Evolutionary conservation across 148 eudicot species (phyloP).

Genomic region (Vaccinium myrtillus): DNA sequence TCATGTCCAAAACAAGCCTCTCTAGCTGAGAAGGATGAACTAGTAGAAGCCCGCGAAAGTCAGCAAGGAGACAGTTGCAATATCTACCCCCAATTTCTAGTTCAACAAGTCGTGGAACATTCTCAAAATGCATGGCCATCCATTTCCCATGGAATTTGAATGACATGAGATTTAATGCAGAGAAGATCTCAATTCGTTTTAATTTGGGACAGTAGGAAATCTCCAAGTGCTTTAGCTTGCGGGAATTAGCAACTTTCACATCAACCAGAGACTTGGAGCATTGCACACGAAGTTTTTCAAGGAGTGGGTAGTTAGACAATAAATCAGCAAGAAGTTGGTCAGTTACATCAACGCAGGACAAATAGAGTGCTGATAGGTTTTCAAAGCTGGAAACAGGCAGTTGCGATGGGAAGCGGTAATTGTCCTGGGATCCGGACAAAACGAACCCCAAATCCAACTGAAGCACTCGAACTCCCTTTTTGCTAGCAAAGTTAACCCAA

Average conservation of each 20-base stretch:
- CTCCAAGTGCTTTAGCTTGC: neutral
- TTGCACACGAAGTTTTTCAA: neutral
- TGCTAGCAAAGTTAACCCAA: neutral
- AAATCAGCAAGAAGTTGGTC: neutral
- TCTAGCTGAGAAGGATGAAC: neutral
- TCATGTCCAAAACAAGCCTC: neutral
- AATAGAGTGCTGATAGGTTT: neutral
- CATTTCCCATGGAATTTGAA: neutral
- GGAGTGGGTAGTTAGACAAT: neutral
- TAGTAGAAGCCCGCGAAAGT: neutral
- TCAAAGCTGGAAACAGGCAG: neutral
- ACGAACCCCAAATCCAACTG: neutral
- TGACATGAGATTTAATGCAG: neutral
- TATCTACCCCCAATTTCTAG: neutral
- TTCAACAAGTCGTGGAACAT: neutral
- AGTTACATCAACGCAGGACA: neutral
- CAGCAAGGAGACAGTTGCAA: neutral
- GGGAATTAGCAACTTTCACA: neutral
- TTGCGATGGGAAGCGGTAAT: neutral
- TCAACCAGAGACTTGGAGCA: neutral
- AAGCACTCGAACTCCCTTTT: neutral
- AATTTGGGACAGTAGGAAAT: neutral
- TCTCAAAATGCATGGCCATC: neutral
- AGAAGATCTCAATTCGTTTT: neutral
- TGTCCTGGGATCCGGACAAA: neutral